A percentile compares a stretch with the other conserved stretches of the same genome.
Evolutionary conservation across 2,329 filamentous ascomycete genomes (phyloP).

Genomic region (Blumeriella jaapii): DNA sequence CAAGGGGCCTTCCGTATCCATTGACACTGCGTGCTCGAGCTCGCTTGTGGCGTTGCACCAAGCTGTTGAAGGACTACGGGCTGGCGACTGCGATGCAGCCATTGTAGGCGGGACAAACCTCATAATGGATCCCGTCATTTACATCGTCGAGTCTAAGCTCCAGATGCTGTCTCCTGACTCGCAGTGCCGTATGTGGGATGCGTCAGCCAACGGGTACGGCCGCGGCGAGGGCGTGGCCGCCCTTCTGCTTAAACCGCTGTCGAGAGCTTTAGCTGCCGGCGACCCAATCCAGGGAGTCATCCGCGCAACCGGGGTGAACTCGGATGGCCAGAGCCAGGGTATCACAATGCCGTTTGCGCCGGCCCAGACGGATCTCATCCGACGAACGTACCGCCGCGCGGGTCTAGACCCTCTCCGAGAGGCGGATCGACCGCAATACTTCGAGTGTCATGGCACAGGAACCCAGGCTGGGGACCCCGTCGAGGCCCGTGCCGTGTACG

Average conservation of each 20-base stretch:
- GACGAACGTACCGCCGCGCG: constrained; percentile 4
- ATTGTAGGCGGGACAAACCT: constrained; percentile 31
- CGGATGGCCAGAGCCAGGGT: constrained; percentile 33
- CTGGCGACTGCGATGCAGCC: constrained; percentile 32
- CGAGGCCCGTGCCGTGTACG: too few relatives aligned
- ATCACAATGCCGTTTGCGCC: constrained; percentile 31
- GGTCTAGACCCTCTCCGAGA: constrained; percentile 5
- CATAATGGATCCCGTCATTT: constrained; percentile 9
- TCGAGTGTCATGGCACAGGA: constrained; percentile 21
- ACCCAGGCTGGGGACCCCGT: too few relatives aligned
- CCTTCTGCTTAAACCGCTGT: constrained; percentile 45
- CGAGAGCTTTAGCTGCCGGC: constrained; percentile 30
- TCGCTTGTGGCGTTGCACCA: constrained; percentile 42
- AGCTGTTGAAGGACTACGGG: constrained; percentile 37
- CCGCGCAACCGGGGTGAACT: constrained; percentile 30
- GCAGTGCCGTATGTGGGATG: constrained; percentile 38
- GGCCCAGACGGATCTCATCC: constrained; percentile 29
- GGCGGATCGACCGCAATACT: constrained; percentile 8
- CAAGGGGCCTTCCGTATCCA: constrained; percentile 36
- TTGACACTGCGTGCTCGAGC: constrained; percentile 47
- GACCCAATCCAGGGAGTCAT: constrained; percentile 34
- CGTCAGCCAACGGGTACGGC: constrained; percentile 50
- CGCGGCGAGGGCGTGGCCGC: constrained; percentile 51
- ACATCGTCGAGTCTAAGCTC: constrained; percentile 3
- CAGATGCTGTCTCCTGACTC: constrained; percentile 9